Percentiles rank a stretch among this genome's conserved stretches.
Evolutionary conservation across 208 protist species (phyloP).

Genomic region (Crithidia bombi): DNA sequence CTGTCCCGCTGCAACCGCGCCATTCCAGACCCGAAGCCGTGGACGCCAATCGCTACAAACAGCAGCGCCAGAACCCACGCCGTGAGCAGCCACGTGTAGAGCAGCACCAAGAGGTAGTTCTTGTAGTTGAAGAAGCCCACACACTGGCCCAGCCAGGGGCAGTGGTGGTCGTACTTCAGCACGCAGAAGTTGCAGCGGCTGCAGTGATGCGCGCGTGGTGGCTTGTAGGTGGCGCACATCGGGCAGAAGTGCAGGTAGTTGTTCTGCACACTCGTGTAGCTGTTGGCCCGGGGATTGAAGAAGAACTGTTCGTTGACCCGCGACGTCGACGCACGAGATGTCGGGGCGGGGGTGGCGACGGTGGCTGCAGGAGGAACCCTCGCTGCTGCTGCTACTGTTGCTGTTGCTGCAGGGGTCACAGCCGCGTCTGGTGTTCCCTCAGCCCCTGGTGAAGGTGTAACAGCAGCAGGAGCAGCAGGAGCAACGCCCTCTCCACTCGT

Average conservation of each 20-base stretch:
- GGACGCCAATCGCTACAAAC: slow-evolving; percentile 39
- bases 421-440: neutral
- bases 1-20: neutral
- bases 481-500: neutral
- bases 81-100: slow-evolving; percentile 81
- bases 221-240: slow-evolving; percentile 86
- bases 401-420: neutral
- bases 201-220: slow-evolving; percentile 90
- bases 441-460: too few species aligned
- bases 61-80: slow-evolving; percentile 68
- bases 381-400: neutral
- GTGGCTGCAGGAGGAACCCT: too few species aligned
- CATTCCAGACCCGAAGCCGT: slow-evolving; percentile 15
- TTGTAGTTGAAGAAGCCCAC: slow-evolving; percentile 95
- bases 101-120: slow-evolving; percentile 81
- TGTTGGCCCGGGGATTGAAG: slow-evolving; percentile 59
- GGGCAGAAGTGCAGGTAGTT: slow-evolving; percentile 77
- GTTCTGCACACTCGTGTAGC: slow-evolving; percentile 69
- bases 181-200: slow-evolving; percentile 88
- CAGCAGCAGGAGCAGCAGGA: neutral
- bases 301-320: slow-evolving; percentile 50
- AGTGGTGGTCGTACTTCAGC: slow-evolving; percentile 94
- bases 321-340: too few species aligned
- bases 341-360: neutral
- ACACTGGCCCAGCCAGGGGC: slow-evolving; percentile 92